Evolutionary conservation across 1,284 basidiomycete species (phyloP).

Genomic region (Pseudozyma hubeiensis): DNA sequence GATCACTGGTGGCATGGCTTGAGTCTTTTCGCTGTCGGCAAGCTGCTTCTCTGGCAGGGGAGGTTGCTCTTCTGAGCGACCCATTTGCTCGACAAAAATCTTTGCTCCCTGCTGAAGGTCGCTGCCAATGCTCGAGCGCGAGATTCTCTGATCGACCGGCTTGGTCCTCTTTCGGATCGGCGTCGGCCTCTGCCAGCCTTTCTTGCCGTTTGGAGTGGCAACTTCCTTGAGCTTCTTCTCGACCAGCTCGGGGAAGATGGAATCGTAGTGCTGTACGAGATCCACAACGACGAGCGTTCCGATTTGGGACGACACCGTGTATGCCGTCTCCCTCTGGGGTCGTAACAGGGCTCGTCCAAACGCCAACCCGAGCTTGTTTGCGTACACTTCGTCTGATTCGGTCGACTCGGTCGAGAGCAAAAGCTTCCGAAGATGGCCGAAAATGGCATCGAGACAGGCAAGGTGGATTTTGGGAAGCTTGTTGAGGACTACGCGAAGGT

Average conservation of each 20-base stretch:
- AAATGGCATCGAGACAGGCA: slow-evolving; percentile 81
- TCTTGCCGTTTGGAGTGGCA: slow-evolving; percentile 8
- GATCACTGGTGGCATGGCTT: slow-evolving; percentile 1
- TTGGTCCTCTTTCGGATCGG: slow-evolving; percentile 87
- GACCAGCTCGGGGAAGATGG: slow-evolving; percentile 83
- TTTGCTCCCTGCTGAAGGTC: slow-evolving; percentile 42
- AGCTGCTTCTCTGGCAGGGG: background rate
- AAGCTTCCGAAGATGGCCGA: slow-evolving; percentile 80
- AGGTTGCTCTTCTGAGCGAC: slow-evolving; percentile 1
- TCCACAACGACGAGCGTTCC: slow-evolving; percentile 81
- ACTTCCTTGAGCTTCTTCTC: slow-evolving; percentile 82
- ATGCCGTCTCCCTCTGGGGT: slow-evolving; percentile 84
- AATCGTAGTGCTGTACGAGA: slow-evolving; percentile 80
- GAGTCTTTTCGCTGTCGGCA: background rate
- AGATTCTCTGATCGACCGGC: slow-evolving; percentile 79
- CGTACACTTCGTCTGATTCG: slow-evolving; percentile 79
- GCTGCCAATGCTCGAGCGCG: slow-evolving; percentile 48
- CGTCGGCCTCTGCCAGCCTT: slow-evolving; percentile 72
- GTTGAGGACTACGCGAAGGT: slow-evolving; percentile 77
- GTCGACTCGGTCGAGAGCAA: slow-evolving; percentile 75
- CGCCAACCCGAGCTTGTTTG: slow-evolving; percentile 86
- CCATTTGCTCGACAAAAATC: slow-evolving; percentile 48
- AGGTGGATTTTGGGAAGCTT: slow-evolving; percentile 84
- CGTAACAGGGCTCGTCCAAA: slow-evolving; percentile 85
- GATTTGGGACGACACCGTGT: slow-evolving; percentile 79